phyloP scores from a whole-genome alignment of 2,329 filamentous ascomycete species.

The Cercospora citrullina region DNA sequence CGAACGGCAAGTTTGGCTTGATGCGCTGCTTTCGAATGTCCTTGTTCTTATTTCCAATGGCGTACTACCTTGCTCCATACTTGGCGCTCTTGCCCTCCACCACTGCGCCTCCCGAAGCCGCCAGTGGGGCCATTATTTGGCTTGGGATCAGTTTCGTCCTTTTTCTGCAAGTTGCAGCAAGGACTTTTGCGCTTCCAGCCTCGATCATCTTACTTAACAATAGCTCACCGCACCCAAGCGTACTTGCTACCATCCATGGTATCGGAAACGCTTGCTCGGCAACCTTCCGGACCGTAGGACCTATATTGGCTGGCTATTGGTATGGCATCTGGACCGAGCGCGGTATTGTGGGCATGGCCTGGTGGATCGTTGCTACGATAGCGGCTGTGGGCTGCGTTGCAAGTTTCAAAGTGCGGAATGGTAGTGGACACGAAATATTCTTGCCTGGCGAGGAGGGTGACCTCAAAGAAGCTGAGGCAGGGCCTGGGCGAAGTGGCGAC shows the following conservation, averaged over 20 bases:
- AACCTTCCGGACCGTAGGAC: conserved; percentile 57
- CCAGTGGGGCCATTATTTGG: conserved; percentile 62
- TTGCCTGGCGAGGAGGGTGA: conserved; percentile 50
- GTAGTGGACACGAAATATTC: conserved; percentile 61
- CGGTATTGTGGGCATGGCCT: conserved; percentile 58
- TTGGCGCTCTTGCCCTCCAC: conserved; percentile 65
- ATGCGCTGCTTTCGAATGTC: conserved; percentile 67
- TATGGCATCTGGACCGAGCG: conserved; percentile 55
- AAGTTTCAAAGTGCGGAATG: conserved; percentile 64
- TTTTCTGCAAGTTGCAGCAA: conserved; percentile 67
- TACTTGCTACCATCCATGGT: conserved; percentile 61
- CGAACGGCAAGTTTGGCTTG: conserved; percentile 68
- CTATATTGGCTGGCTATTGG: conserved; percentile 56
- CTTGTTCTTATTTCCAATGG: conserved; percentile 67
- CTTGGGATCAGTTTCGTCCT: conserved; percentile 63
- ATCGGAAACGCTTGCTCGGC: conserved; percentile 58
- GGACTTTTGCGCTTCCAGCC: conserved; percentile 66
- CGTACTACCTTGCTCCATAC: conserved; percentile 70
- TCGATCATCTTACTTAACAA: conserved; percentile 61
- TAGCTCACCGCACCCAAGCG: conserved; percentile 55
- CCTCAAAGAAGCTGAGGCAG: conserved; percentile 31
- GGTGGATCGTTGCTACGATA: conserved; percentile 59
- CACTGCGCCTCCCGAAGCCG: conserved; percentile 50
- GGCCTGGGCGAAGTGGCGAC: conserved; percentile 35
- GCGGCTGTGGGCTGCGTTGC: conserved; percentile 59